phyloP scores from a whole-genome alignment of 495 filamentous ascomycete genomes.

The Penicillium riverlandense region DNA sequence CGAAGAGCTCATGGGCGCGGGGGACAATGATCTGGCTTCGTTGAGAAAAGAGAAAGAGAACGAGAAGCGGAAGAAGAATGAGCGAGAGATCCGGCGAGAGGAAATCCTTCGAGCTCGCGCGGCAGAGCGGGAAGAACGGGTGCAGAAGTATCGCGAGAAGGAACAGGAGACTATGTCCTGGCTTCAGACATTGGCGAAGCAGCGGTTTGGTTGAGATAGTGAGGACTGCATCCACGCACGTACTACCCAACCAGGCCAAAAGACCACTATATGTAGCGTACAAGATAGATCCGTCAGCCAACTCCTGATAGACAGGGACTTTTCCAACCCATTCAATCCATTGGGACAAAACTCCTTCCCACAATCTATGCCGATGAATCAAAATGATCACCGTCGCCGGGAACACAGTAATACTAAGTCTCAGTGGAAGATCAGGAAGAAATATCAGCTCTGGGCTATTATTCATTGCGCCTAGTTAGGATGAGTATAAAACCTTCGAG shows the following conservation, averaged over 20 bases:
- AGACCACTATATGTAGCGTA: too few species aligned
- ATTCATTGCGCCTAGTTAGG: too few species aligned
- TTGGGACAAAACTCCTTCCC: too few species aligned
- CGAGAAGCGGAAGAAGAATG: conserved; percentile 37
- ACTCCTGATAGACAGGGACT: conserved; percentile 1
- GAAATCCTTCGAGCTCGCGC: conserved; percentile 34
- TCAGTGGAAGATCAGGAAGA: too few species aligned
- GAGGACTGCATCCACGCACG: background rate
- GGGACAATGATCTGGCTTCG: conserved; percentile 30
- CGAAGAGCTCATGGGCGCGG: conserved; percentile 36
- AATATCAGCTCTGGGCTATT: too few species aligned
- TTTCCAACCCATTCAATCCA: too few species aligned
- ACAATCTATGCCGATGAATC: too few species aligned
- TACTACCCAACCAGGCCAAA: conserved; percentile 1
- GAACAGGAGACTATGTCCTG: conserved; percentile 40
- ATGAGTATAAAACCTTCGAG: too few species aligned
- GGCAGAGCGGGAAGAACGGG: conserved; percentile 37
- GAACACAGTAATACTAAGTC: too few species aligned
- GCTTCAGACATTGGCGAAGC: conserved; percentile 37
- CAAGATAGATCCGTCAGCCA: too few species aligned
- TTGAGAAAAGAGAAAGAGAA: conserved; percentile 34
- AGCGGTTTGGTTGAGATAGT: conserved; percentile 31
- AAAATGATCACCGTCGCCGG: too few species aligned
- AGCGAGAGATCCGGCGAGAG: conserved; percentile 32
- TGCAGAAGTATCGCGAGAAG: conserved; percentile 36